Evolutionary conservation across 2,329 filamentous ascomycete genomes (phyloP).

Genomic region (Lachnellula subtilissima): DNA sequence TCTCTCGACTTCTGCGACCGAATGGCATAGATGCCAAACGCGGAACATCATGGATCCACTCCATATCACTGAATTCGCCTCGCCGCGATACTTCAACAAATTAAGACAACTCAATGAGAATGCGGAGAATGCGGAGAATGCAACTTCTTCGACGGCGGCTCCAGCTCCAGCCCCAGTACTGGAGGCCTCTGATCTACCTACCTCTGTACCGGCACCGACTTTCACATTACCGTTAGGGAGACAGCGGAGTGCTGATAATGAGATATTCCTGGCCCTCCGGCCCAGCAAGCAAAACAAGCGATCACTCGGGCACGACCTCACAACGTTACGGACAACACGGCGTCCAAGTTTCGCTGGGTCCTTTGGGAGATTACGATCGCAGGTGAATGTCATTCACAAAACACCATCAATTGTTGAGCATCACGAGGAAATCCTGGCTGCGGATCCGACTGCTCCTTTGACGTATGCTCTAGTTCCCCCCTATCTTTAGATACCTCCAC

Average conservation of each 20-base stretch:
- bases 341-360: constrained; percentile 30
- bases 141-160: constrained; percentile 30
- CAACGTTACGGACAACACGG: constrained; percentile 26
- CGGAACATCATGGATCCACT: constrained; percentile 51
- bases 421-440: constrained; percentile 23
- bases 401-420: constrained; percentile 26
- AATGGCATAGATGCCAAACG: constrained; percentile 29
- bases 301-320: constrained; percentile 30
- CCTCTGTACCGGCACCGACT: constrained; percentile 17
- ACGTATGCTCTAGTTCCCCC: constrained; percentile 16
- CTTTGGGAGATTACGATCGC: constrained; percentile 30
- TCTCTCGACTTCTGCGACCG: constrained; percentile 23
- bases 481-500: neutral
- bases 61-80: constrained; percentile 63
- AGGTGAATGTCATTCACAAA: constrained; percentile 26
- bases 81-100: constrained; percentile 60
- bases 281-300: constrained; percentile 31
- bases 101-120: constrained; percentile 48
- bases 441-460: constrained; percentile 18
- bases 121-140: constrained; percentile 33
- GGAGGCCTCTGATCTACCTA: constrained; percentile 3
- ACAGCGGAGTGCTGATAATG: constrained; percentile 21
- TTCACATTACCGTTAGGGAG: constrained; percentile 30
- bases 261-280: constrained; percentile 17
- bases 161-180: constrained; percentile 4